Conservation (phyloP, 1,284 basidiomycete species). For the Sanguinoderma infundibulare region DNA sequence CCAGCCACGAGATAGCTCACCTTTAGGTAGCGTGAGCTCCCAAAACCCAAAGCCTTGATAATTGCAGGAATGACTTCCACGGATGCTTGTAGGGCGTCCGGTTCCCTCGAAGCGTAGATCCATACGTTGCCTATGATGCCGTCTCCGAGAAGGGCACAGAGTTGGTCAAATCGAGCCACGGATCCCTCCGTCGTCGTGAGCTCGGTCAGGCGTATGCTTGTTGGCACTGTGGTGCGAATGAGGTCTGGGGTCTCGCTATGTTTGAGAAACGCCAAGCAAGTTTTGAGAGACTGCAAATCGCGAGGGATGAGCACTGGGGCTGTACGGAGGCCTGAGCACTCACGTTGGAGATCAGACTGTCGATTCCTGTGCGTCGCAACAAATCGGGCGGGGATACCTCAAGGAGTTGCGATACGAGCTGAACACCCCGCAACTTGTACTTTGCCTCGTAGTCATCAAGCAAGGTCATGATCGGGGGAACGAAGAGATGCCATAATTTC, state of each 20-base stretch:
- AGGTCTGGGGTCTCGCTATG: constrained; percentile 61
- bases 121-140: constrained; percentile 64
- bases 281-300: constrained; percentile 60
- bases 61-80: constrained; percentile 60
- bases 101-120: constrained; percentile 59
- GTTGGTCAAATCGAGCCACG: constrained; percentile 54
- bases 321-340: constrained; percentile 26
- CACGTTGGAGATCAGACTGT: constrained; percentile 68
- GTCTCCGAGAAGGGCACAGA: constrained; percentile 57
- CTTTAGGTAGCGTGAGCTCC: constrained; percentile 69
- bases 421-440: constrained; percentile 71
- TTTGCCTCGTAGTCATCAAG: constrained; percentile 74
- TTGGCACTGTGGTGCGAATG: constrained; percentile 54
- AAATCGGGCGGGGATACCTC: constrained; percentile 55
- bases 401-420: constrained; percentile 59
- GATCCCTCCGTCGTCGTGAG: constrained; percentile 53
- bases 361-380: constrained; percentile 74
- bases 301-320: not conserved
- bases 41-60: constrained; percentile 59
- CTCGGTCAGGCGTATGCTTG: constrained; percentile 54
- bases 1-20: constrained; percentile 37
- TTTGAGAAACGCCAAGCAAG: constrained; percentile 64
- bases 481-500: constrained; percentile 70
- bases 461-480: constrained; percentile 78
- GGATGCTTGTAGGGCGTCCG: constrained; percentile 60